Conservation (phyloP, 345 rosid species). For the Atalantia buxifolia region DNA sequence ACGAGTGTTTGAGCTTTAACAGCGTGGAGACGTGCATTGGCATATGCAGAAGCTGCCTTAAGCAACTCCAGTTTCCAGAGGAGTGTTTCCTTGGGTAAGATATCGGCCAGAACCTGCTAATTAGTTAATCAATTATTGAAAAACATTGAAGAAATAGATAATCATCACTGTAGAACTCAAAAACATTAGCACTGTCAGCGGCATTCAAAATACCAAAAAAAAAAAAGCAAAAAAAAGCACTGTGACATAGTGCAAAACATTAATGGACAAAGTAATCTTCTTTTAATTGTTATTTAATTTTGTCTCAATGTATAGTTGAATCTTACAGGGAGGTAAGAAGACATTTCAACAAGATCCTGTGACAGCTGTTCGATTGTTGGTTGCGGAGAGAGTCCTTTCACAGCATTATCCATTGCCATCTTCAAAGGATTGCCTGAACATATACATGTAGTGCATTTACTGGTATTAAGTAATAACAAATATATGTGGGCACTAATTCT, state of each 20-base stretch:
- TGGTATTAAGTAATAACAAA: not conserved
- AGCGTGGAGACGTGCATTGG: constrained; percentile 48
- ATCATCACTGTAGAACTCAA: not conserved
- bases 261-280: too few relatives aligned
- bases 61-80: constrained; percentile 40
- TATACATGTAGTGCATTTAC: not conserved
- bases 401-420: constrained; percentile 2
- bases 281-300: too few relatives aligned
- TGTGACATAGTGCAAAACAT: not conserved
- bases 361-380: not conserved
- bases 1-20: constrained; percentile 60
- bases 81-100: constrained; percentile 32
- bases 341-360: constrained; percentile 10
- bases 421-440: not conserved
- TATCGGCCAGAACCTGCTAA: constrained; percentile 27
- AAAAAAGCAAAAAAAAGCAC: not conserved
- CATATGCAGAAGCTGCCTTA: constrained; percentile 55
- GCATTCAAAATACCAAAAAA: not conserved
- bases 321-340: constrained; percentile 10
- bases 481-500: not conserved
- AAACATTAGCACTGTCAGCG: not conserved
- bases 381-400: not conserved
- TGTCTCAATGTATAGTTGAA: not conserved
- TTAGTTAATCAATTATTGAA: not conserved
- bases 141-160: not conserved